Percentiles rank a stretch among this genome's conserved stretches.
Conservation (phyloP, 2,329 filamentous ascomycete species). For the Orbilia quercus region DNA sequence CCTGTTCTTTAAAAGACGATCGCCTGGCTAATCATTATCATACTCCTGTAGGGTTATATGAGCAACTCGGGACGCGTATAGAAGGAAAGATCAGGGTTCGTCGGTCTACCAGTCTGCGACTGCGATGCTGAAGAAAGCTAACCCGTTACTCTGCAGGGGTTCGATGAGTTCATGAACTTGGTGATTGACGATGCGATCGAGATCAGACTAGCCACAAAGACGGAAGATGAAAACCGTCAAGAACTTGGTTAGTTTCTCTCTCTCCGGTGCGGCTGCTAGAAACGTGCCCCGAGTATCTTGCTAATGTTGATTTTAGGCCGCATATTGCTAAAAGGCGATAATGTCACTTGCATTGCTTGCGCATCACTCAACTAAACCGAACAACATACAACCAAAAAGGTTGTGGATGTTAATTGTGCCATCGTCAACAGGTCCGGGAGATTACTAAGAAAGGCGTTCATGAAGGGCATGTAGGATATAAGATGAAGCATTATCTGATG, state of each 20-base stretch:
- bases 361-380: constrained; percentile 39
- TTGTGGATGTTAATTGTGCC: background rate
- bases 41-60: constrained; percentile 74
- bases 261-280: background rate
- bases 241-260: constrained; percentile 72
- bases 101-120: constrained; percentile 50
- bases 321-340: constrained; percentile 76
- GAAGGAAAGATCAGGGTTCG: constrained; percentile 93
- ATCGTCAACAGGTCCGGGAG: too few species aligned
- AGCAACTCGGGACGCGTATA: constrained; percentile 92
- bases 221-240: constrained; percentile 80
- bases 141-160: constrained; percentile 72
- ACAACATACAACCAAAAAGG: background rate
- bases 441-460: background rate
- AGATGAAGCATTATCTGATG: constrained; percentile 2
- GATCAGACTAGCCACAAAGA: constrained; percentile 85
- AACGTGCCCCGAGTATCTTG: background rate
- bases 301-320: constrained; percentile 65
- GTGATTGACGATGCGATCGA: constrained; percentile 96
- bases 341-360: constrained; percentile 65
- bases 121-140: constrained; percentile 2
- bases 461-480: constrained; percentile 38
- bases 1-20: background rate
- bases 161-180: constrained; percentile 99
- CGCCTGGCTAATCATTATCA: background rate